Percentiles rank a stretch among this genome's conserved stretches.
Evolutionary conservation across 2,329 filamentous ascomycete species (phyloP).

Genomic region (Tolypocladium tropicale): DNA sequence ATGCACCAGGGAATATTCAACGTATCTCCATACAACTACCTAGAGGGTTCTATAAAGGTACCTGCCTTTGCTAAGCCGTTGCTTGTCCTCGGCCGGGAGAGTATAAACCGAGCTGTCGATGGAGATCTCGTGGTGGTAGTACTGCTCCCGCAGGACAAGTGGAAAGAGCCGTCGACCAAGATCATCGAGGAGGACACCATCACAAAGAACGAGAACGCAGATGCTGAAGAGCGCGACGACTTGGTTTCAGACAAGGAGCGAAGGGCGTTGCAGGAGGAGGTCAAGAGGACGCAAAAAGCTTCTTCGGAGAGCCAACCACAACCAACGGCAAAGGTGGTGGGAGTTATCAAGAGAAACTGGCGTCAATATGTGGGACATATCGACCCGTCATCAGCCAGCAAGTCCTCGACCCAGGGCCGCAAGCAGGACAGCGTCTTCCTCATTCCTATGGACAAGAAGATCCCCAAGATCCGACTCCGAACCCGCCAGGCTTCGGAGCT

Average conservation of each 20-base stretch:
- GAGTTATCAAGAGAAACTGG: slow-evolving; percentile 93
- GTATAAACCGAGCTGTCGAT: slow-evolving; percentile 88
- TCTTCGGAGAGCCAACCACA: slow-evolving; percentile 68
- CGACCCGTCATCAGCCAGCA: slow-evolving; percentile 73
- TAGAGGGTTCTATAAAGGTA: slow-evolving; percentile 86
- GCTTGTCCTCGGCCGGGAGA: slow-evolving; percentile 82
- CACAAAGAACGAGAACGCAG: slow-evolving; percentile 88
- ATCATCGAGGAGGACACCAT: slow-evolving; percentile 90
- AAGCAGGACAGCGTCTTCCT: slow-evolving; percentile 90
- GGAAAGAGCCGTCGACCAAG: slow-evolving; percentile 92
- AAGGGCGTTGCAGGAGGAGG: slow-evolving; percentile 81
- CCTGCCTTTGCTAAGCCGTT: slow-evolving; percentile 83
- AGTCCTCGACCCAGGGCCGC: slow-evolving; percentile 62
- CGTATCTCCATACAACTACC: slow-evolving; percentile 94
- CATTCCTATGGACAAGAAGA: slow-evolving; percentile 94
- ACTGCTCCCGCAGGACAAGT: slow-evolving; percentile 85
- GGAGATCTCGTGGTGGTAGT: slow-evolving; percentile 92
- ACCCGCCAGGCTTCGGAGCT: slow-evolving; percentile 85
- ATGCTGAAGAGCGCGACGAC: slow-evolving; percentile 63
- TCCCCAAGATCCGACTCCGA: slow-evolving; percentile 89
- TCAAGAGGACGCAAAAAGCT: slow-evolving; percentile 72
- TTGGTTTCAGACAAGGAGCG: slow-evolving; percentile 85
- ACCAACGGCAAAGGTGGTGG: slow-evolving; percentile 86
- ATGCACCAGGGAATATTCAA: slow-evolving; percentile 94
- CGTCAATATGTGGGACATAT: slow-evolving; percentile 95